These are phyloP conservation scores for Phialophora macrospora DNA, from an alignment of 2,329 filamentous ascomycete genomes.

Conservation along the genomic window DNA sequence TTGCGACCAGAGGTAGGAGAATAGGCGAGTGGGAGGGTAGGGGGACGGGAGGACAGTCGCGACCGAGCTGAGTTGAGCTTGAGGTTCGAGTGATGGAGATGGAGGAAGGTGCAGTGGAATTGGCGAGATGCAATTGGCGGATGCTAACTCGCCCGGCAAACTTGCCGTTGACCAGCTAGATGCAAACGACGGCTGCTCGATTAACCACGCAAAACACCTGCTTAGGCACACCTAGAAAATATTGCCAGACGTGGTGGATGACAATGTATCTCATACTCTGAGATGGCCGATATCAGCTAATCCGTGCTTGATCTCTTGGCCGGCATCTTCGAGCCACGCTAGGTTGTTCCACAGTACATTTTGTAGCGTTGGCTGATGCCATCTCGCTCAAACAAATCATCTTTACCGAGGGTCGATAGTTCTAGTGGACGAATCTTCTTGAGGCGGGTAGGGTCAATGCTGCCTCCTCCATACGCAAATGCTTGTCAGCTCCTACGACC, in stretches of 20 bases:
- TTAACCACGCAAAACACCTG: not conserved
- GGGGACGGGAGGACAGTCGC: not conserved
- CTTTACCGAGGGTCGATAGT: not conserved
- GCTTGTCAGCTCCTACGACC: not conserved
- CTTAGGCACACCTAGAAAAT: too few relatives aligned
- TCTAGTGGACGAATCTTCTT: not conserved
- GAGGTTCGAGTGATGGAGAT: slow-evolving; percentile 5
- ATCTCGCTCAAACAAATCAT: too few relatives aligned
- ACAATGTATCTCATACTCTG: not conserved
- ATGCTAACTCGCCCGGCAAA: slow-evolving; percentile 10
- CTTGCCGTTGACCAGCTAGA: slow-evolving; percentile 3
- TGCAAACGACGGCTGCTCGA: too few relatives aligned
- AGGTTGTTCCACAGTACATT: not conserved
- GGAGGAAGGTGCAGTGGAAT: slow-evolving; percentile 16
- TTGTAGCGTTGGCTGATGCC: not conserved
- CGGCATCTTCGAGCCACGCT: slow-evolving; percentile 15
- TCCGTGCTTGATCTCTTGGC: slow-evolving; percentile 30
- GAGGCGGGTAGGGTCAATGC: not conserved
- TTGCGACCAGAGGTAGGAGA: not conserved
- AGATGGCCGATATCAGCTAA: slow-evolving; percentile 22
- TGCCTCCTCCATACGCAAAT: not conserved
- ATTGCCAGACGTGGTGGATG: too few relatives aligned
- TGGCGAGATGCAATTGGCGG: slow-evolving; percentile 19
- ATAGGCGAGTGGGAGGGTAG: not conserved
- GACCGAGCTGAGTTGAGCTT: not conserved